Conservation (phyloP, 2,329 filamentous ascomycete species). For the Fusarium guadeloupense region DNA sequence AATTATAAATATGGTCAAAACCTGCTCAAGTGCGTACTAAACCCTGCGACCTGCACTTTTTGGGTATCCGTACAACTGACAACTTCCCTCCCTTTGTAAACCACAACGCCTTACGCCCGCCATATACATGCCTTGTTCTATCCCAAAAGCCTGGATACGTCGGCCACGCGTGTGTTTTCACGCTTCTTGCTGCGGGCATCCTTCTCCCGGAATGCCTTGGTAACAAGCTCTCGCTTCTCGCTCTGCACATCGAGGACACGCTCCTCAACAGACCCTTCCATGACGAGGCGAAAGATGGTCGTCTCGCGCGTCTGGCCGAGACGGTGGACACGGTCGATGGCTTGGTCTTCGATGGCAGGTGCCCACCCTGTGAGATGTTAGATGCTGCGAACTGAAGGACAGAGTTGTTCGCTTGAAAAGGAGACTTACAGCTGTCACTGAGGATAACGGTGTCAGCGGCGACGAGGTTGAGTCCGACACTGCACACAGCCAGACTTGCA, state of each 20-base stretch:
- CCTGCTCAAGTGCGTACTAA: neutral
- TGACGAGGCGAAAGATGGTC: constrained; percentile 82
- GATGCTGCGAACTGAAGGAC: neutral
- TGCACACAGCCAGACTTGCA: constrained; percentile 82
- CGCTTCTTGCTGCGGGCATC: constrained; percentile 58
- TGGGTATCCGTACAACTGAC: constrained; percentile 3
- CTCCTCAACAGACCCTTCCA: constrained; percentile 84
- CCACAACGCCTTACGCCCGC: neutral
- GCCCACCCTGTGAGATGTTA: constrained; percentile 74
- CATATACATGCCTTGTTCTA: constrained; percentile 15
- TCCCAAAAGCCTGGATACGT: constrained; percentile 60
- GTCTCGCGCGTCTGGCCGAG: constrained; percentile 83
- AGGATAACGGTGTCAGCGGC: constrained; percentile 87
- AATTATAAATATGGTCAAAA: neutral
- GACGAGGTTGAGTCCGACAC: constrained; percentile 86
- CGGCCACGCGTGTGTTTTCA: constrained; percentile 66
- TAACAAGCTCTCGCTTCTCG: constrained; percentile 81
- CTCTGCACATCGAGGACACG: constrained; percentile 80
- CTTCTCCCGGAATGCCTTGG: constrained; percentile 81
- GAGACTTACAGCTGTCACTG: constrained; percentile 72
- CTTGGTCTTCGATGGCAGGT: constrained; percentile 91
- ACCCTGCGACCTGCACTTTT: neutral
- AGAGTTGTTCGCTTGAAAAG: neutral
- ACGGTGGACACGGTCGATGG: constrained; percentile 86
- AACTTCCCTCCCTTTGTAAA: neutral